phyloP scores from a whole-genome alignment of 1,139 yeast genomes.

The Candida neerlandica region DNA sequence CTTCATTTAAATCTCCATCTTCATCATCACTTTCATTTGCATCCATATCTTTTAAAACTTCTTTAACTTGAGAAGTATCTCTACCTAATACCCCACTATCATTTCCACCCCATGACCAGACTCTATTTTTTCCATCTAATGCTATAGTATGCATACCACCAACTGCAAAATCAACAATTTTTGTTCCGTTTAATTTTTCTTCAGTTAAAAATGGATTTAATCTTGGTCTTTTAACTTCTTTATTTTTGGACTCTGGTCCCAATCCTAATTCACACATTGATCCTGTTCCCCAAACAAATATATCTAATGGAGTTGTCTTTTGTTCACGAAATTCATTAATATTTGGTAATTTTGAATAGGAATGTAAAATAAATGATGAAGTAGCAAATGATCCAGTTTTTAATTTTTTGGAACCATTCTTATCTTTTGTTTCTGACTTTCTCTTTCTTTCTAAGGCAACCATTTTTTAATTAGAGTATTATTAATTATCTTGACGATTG shows the following conservation, averaged over 20 bases:
- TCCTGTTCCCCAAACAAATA: constrained; percentile 95
- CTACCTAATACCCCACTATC: constrained; percentile 95
- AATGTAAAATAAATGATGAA: constrained; percentile 48
- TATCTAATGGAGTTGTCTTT: constrained; percentile 57
- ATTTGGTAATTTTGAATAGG: constrained; percentile 50
- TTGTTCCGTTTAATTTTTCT: constrained; percentile 53
- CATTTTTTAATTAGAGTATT: constrained; percentile 26
- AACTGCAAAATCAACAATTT: constrained; percentile 79
- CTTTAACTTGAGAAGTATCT: constrained; percentile 66
- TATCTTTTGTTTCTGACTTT: constrained; percentile 20
- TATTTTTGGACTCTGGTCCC: constrained; percentile 85
- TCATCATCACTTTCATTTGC: constrained; percentile 66
- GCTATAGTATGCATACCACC: constrained; percentile 97
- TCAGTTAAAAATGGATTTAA: constrained; percentile 72
- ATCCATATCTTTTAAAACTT: constrained; percentile 66
- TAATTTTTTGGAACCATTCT: constrained; percentile 26
- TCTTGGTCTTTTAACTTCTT: constrained; percentile 94
- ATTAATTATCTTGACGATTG: too few species aligned
- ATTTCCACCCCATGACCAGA: constrained; percentile 99
- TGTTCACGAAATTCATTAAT: constrained; percentile 44
- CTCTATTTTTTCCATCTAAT: constrained; percentile 65
- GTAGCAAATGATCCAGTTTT: constrained; percentile 34
- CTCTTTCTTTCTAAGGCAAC: constrained; percentile 49
- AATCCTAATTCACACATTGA: constrained; percentile 96
- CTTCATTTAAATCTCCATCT: constrained; percentile 82